A percentile compares a stretch with the other conserved stretches of the same genome.
These are phyloP conservation scores for Suhomyces xylopsoci DNA, from an alignment of 805 yeast species.

Conservation along the genomic window DNA sequence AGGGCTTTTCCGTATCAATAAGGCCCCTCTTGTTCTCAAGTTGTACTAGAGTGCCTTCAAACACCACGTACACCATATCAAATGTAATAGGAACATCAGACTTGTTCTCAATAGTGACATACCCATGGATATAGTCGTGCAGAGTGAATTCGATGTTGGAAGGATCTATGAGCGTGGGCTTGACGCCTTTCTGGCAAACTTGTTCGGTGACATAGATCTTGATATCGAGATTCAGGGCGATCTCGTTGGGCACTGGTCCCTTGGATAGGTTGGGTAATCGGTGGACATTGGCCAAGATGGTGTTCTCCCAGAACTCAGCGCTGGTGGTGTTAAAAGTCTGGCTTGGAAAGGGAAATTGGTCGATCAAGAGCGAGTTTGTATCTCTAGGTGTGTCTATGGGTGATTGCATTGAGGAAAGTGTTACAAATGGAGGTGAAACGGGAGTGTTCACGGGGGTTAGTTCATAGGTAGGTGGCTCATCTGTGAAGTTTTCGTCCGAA, in stretches of 20 bases:
- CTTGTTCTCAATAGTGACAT: constrained; percentile 35
- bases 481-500: constrained; percentile 36
- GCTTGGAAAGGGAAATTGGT: constrained; percentile 16
- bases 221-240: constrained; percentile 27
- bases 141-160: constrained; percentile 32
- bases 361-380: background rate
- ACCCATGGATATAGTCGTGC: constrained; percentile 44
- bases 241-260: constrained; percentile 10
- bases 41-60: constrained; percentile 35
- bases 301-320: constrained; percentile 32
- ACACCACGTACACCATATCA: constrained; percentile 44
- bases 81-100: constrained; percentile 32
- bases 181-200: constrained; percentile 39
- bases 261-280: constrained; percentile 32
- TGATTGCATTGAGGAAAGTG: constrained; percentile 6
- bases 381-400: constrained; percentile 7
- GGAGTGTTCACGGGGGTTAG: constrained; percentile 11
- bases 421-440: constrained; percentile 5
- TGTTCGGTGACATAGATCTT: constrained; percentile 34
- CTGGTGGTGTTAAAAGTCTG: constrained; percentile 19
- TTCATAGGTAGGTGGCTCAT: constrained; percentile 39
- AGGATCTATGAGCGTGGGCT: constrained; percentile 33
- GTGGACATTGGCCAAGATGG: constrained; percentile 42
- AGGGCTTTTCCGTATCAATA: constrained; percentile 23
- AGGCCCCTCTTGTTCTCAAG: constrained; percentile 19